Percentiles rank a stretch among this genome's conserved stretches.
These are phyloP conservation scores for Monosporozyma solicola DNA, from an alignment of 805 yeast species.

Conservation along the genomic window DNA sequence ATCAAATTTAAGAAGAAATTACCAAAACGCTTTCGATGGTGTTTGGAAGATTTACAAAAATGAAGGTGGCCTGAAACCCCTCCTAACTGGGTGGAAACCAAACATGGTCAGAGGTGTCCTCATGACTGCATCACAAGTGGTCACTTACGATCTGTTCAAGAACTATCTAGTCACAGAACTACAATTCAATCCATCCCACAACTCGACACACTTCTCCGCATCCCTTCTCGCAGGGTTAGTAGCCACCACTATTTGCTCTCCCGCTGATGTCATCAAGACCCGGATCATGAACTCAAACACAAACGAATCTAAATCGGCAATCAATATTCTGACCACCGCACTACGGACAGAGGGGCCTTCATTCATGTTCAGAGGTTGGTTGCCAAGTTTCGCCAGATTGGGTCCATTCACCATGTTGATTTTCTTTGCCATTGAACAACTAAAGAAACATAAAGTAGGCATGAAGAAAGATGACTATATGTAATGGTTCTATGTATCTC, in stretches of 20 bases:
- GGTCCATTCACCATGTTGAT: slow-evolving; percentile 77
- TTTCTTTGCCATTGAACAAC: slow-evolving; percentile 57
- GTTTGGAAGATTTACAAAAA: slow-evolving; percentile 46
- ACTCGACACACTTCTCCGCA: slow-evolving; percentile 68
- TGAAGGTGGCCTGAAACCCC: slow-evolving; percentile 53
- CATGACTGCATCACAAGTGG: slow-evolving; percentile 89
- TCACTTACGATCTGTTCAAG: slow-evolving; percentile 74
- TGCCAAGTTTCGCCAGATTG: slow-evolving; percentile 74
- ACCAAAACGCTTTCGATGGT: slow-evolving; percentile 73
- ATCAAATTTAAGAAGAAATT: slow-evolving; percentile 54
- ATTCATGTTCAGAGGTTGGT: slow-evolving; percentile 87
- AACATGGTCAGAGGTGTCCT: slow-evolving; percentile 72
- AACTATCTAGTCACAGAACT: slow-evolving; percentile 42
- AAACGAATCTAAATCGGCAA: slow-evolving; percentile 37
- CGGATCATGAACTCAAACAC: slow-evolving; percentile 63
- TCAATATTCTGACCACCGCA: slow-evolving; percentile 43
- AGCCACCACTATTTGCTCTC: slow-evolving; percentile 88
- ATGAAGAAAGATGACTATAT: slow-evolving; percentile 26
- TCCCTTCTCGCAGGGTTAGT: slow-evolving; percentile 76
- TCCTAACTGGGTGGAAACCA: slow-evolving; percentile 70
- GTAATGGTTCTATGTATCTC: not conserved
- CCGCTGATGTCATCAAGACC: slow-evolving; percentile 86
- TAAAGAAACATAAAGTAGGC: slow-evolving; percentile 46
- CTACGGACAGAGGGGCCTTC: slow-evolving; percentile 62
- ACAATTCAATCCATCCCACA: slow-evolving; percentile 48